phyloP scores from a whole-genome alignment of 306 rosid species.

The Vigna angularis region DNA sequence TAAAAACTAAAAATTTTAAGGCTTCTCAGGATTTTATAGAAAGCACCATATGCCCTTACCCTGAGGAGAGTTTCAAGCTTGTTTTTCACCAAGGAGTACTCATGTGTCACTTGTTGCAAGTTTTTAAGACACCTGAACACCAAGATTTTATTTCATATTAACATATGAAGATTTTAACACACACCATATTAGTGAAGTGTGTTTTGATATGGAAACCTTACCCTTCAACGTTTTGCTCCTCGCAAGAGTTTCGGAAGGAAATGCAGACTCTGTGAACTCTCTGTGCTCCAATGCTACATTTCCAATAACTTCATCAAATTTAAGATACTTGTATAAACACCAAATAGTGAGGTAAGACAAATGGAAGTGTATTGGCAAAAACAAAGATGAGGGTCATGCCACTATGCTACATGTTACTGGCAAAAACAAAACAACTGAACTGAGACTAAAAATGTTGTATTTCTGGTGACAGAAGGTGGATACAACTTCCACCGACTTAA shows the following conservation, averaged over 20 bases:
- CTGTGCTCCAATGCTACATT: constrained; percentile 86
- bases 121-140: constrained; percentile 66
- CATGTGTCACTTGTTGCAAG: constrained; percentile 74
- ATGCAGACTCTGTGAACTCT: constrained; percentile 71
- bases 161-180: background rate
- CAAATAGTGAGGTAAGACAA: background rate
- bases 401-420: background rate
- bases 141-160: background rate
- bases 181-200: background rate
- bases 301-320: constrained; percentile 31
- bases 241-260: constrained; percentile 63
- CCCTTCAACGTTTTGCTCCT: constrained; percentile 76
- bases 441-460: background rate
- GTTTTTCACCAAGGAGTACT: constrained; percentile 65
- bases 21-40: background rate
- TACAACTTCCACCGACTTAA: background rate
- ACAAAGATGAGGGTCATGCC: background rate
- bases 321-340: constrained; percentile 3
- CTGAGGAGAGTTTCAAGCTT: constrained; percentile 77
- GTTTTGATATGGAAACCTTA: constrained; percentile 45
- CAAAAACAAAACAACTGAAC: background rate
- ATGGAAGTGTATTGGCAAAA: background rate
- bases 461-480: background rate
- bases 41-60: constrained; percentile 50
- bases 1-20: background rate